These are phyloP conservation scores for Protea cynaroides DNA, from an alignment of 164 flowering plant species.

Conservation along the genomic window DNA sequence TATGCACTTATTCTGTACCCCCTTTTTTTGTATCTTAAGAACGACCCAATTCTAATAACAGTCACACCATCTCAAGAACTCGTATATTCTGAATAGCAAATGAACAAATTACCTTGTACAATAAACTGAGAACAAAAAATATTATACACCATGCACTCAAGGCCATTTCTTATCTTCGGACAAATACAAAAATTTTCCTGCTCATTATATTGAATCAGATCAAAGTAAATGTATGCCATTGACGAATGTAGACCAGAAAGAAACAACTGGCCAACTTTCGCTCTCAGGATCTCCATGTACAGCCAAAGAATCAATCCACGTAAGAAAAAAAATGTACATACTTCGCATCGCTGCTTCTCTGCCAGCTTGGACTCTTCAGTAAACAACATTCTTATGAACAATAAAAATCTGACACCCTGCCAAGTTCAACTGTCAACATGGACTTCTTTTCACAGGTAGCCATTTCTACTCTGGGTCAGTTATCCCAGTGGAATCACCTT, in stretches of 20 bases:
- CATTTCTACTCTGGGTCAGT: slow-evolving; percentile 8
- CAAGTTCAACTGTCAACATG: slow-evolving; percentile 2
- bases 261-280: background rate
- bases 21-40: no score
- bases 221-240: background rate
- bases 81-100: background rate
- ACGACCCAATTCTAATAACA: no score
- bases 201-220: background rate
- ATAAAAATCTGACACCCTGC: background rate
- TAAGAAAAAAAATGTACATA: slow-evolving; percentile 3
- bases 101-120: slow-evolving; percentile 3
- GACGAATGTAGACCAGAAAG: background rate
- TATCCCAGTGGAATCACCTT: slow-evolving; percentile 12
- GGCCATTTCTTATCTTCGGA: no score
- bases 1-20: no score
- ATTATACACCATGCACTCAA: background rate
- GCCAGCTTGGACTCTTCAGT: slow-evolving; percentile 4
- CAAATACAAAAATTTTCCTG: background rate
- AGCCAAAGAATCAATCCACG: slow-evolving; percentile 9
- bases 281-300: background rate
- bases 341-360: background rate
- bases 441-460: background rate
- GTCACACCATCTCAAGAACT: background rate
- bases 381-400: slow-evolving; percentile 5
- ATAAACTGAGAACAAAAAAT: background rate